Evolutionary conservation across 768 basidiomycete genomes (phyloP).

Genomic region (Phanerodontia chrysosporium): DNA sequence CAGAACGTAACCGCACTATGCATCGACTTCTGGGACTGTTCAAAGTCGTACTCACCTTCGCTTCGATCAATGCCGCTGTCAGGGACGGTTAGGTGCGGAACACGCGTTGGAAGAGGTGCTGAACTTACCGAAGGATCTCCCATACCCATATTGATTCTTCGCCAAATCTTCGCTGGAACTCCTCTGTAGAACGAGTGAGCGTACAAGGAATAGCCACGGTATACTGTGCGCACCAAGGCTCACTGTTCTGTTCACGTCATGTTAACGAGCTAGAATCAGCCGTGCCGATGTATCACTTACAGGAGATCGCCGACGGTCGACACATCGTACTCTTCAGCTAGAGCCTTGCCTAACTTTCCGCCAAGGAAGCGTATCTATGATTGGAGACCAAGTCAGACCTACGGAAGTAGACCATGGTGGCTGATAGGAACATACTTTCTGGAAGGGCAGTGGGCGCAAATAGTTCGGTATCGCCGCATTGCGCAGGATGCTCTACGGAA

Average conservation of each 20-base stretch:
- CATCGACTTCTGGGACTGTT: too few relatives aligned
- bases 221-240: conserved; percentile 49
- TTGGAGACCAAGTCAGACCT: neutral
- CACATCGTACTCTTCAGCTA: conserved; percentile 85
- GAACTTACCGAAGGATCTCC: conserved; percentile 74
- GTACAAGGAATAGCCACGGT: too few relatives aligned
- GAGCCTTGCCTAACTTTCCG: conserved; percentile 86
- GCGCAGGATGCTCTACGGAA: conserved; percentile 70
- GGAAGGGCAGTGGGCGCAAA: conserved; percentile 76
- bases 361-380: conserved; percentile 89
- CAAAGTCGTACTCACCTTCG: conserved; percentile 63
- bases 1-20: conserved; percentile 1
- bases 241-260: conserved; percentile 40
- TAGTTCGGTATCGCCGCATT: conserved; percentile 82
- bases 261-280: neutral
- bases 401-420: neutral
- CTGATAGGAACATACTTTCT: conserved; percentile 27
- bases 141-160: conserved; percentile 89
- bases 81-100: neutral
- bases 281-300: conserved; percentile 40
- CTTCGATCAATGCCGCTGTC: conserved; percentile 78
- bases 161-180: conserved; percentile 78
- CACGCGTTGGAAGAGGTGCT: neutral
- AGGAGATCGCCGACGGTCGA: conserved; percentile 88
- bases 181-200: conserved; percentile 46